Conservation (phyloP, 2,329 filamentous ascomycete species). For the Apiospora koreana region DNA sequence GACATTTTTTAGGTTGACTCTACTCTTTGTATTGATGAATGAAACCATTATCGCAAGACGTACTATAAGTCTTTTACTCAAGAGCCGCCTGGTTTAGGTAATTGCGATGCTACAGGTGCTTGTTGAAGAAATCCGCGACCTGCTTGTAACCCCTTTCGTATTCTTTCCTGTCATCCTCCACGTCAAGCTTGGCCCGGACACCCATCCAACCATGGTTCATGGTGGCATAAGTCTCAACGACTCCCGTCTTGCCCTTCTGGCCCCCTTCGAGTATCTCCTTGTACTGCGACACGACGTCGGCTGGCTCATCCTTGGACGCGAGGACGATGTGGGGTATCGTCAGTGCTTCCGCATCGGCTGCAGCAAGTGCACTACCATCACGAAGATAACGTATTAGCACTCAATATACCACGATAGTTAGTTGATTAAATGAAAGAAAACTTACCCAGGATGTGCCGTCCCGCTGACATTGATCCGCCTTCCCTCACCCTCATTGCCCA, state of each 20-base stretch:
- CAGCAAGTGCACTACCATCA: constrained; percentile 33
- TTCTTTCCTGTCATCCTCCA: constrained; percentile 45
- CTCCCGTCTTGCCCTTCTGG: constrained; percentile 38
- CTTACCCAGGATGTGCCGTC: constrained; percentile 34
- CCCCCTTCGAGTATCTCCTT: constrained; percentile 37
- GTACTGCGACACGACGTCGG: constrained; percentile 44
- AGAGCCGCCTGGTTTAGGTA: background rate
- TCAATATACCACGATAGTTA: background rate
- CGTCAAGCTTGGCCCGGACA: constrained; percentile 47
- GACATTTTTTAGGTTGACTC: too few relatives aligned
- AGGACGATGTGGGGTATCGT: constrained; percentile 50
- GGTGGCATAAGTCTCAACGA: constrained; percentile 49
- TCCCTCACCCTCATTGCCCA: constrained; percentile 35
- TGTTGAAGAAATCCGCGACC: constrained; percentile 42
- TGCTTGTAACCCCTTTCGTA: constrained; percentile 52
- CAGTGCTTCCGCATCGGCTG: constrained; percentile 43
- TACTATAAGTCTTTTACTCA: background rate
- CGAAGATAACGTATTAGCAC: background rate
- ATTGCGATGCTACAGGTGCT: constrained; percentile 34
- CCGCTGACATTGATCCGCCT: constrained; percentile 37
- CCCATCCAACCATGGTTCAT: constrained; percentile 64
- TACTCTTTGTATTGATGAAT: too few relatives aligned
- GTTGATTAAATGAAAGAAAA: background rate
- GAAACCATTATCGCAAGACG: background rate
- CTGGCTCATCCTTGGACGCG: constrained; percentile 50